Conservation (phyloP, 306 rosid genomes). For the Sesbania bispinosa region DNA sequence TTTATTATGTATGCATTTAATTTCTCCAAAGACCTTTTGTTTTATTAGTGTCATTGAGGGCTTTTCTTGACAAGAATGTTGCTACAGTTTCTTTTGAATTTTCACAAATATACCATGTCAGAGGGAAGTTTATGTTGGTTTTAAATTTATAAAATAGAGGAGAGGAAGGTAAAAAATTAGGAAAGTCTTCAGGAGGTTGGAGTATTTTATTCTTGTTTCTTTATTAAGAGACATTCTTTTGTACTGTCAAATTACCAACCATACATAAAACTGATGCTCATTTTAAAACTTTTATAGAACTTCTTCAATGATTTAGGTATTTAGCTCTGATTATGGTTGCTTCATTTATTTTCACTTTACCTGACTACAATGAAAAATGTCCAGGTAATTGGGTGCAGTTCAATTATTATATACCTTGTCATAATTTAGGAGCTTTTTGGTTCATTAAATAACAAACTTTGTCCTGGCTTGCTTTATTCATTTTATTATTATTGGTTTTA, state of each 20-base stretch:
- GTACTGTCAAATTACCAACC: background rate
- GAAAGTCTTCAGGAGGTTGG: background rate
- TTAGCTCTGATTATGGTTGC: background rate
- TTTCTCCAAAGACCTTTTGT: background rate
- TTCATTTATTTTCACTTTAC: background rate
- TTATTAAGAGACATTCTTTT: background rate
- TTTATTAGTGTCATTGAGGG: background rate
- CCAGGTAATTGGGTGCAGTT: background rate
- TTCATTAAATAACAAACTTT: background rate
- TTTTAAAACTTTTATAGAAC: background rate
- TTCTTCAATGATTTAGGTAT: background rate
- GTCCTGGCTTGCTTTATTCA: background rate
- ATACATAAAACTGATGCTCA: background rate
- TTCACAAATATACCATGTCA: background rate
- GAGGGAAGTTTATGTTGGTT: background rate
- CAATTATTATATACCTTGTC: background rate
- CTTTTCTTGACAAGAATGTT: background rate
- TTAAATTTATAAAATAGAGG: background rate
- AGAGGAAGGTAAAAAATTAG: background rate
- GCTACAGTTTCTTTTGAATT: background rate
- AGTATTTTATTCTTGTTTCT: background rate
- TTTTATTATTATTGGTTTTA: slow-evolving; percentile 1
- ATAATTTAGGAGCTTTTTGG: background rate
- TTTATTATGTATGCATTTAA: background rate
- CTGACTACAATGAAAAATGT: background rate